Evolutionary conservation across 108 stramenopile genomes (phyloP).

Genomic region (Conticribra weissflogii): DNA sequence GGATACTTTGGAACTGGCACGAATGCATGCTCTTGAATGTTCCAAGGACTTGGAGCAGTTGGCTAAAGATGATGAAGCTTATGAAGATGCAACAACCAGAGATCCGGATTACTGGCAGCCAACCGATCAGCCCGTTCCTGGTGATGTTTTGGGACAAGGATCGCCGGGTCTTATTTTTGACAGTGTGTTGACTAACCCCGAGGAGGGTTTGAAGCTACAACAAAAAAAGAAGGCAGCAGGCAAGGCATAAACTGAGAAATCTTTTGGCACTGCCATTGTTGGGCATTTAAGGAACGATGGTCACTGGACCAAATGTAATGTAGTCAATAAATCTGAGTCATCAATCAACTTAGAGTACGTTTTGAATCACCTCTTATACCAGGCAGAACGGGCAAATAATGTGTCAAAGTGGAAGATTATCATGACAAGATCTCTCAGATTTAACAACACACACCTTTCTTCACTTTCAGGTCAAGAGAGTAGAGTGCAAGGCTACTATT

Average conservation of each 20-base stretch:
- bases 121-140: constrained; percentile 22
- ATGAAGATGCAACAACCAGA: constrained; percentile 60
- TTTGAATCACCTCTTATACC: too few relatives aligned
- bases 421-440: too few relatives aligned
- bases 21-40: constrained; percentile 76
- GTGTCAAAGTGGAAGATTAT: too few relatives aligned
- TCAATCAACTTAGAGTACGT: too few relatives aligned
- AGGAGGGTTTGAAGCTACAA: constrained; percentile 71
- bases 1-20: constrained; percentile 65
- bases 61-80: constrained; percentile 67
- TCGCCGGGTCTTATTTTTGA: constrained; percentile 88
- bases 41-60: constrained; percentile 80
- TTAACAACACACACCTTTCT: too few relatives aligned
- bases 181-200: constrained; percentile 78
- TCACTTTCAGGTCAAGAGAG: too few relatives aligned
- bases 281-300: too few relatives aligned
- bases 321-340: too few relatives aligned
- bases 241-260: neutral
- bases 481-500: too few relatives aligned
- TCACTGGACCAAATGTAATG: too few relatives aligned
- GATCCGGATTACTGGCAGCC: constrained; percentile 74
- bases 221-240: constrained; percentile 34
- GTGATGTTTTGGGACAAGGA: constrained; percentile 84
- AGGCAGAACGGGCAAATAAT: too few relatives aligned
- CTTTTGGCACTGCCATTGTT: too few relatives aligned